Conservation (phyloP, 345 rosid species). For the Cardamine occulta region DNA sequence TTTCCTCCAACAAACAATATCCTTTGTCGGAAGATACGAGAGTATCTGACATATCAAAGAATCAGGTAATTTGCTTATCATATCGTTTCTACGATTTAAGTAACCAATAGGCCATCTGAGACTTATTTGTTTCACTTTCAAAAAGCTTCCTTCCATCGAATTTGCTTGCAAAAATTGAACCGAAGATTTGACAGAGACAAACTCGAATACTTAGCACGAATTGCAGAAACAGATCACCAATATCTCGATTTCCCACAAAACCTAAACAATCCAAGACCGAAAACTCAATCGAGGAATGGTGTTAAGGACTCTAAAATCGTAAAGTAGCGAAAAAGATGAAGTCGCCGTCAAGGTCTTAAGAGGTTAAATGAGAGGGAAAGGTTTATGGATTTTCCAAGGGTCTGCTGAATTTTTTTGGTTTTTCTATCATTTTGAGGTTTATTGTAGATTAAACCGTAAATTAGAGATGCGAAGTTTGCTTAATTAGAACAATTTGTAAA, state of each 20-base stretch:
- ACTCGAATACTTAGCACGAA: background rate
- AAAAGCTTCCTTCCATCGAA: background rate
- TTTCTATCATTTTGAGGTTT: background rate
- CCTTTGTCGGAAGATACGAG: slow-evolving; percentile 11
- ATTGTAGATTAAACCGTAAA: background rate
- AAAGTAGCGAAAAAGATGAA: background rate
- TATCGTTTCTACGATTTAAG: background rate
- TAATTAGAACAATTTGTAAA: background rate
- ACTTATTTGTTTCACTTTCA: background rate
- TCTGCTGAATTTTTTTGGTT: background rate
- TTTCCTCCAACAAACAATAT: background rate
- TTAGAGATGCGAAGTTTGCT: background rate
- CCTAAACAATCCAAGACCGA: slow-evolving; percentile 1
- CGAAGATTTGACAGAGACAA: background rate
- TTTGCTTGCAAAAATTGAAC: background rate
- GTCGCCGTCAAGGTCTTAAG: background rate
- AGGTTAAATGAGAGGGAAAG: no score
- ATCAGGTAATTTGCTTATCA: slow-evolving; percentile 12
- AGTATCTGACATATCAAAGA: slow-evolving; percentile 22
- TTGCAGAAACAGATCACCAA: background rate
- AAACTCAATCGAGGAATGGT: background rate
- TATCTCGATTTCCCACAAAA: background rate
- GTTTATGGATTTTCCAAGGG: background rate
- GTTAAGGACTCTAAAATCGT: background rate
- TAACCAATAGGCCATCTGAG: no score